Percentiles rank a stretch among this genome's conserved stretches.
phyloP scores from a whole-genome alignment of 192 early-diverging fungal genomes.

The Entomortierella parvispora region DNA sequence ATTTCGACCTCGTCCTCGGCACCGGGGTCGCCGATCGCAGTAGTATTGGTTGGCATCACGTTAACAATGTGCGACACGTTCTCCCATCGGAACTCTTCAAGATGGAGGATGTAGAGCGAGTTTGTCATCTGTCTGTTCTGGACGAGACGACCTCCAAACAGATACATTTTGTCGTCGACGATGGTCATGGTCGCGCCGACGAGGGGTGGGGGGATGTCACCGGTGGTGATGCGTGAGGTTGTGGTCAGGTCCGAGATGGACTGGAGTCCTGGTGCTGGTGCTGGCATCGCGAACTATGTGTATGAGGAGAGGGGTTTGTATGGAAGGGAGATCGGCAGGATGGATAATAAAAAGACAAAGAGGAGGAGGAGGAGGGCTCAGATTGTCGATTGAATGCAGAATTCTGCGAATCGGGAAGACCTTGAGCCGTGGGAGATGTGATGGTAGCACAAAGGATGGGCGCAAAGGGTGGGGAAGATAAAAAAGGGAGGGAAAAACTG shows the following conservation, averaged over 20 bases:
- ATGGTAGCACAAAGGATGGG: not conserved
- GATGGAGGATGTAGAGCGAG: conserved; percentile 71
- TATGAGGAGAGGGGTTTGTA: not conserved
- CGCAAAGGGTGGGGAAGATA: not conserved
- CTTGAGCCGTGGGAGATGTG: not conserved
- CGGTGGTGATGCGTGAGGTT: conserved; percentile 58
- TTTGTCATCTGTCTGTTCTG: conserved; percentile 78
- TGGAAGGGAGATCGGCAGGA: not conserved
- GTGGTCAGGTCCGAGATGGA: conserved; percentile 59
- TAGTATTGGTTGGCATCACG: conserved; percentile 38
- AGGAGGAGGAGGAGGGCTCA: not conserved
- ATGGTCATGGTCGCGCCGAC: conserved; percentile 79
- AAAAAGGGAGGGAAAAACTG: not conserved
- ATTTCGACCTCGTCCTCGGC: conserved; percentile 41
- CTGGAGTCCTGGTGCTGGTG: conserved; percentile 54
- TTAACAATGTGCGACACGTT: conserved; percentile 54
- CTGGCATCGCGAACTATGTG: conserved; percentile 31
- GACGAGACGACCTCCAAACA: conserved; percentile 80
- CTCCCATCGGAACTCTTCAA: conserved; percentile 70
- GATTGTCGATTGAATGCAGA: not conserved
- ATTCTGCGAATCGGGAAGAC: not conserved
- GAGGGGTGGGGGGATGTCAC: conserved; percentile 80
- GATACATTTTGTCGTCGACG: conserved; percentile 67
- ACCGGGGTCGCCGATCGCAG: conserved; percentile 42
- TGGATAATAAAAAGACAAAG: not conserved